A percentile compares a stretch with the other conserved stretches of the same genome.
Conservation (phyloP, 1,284 basidiomycete species). For the Vanrija pseudolonga region DNA sequence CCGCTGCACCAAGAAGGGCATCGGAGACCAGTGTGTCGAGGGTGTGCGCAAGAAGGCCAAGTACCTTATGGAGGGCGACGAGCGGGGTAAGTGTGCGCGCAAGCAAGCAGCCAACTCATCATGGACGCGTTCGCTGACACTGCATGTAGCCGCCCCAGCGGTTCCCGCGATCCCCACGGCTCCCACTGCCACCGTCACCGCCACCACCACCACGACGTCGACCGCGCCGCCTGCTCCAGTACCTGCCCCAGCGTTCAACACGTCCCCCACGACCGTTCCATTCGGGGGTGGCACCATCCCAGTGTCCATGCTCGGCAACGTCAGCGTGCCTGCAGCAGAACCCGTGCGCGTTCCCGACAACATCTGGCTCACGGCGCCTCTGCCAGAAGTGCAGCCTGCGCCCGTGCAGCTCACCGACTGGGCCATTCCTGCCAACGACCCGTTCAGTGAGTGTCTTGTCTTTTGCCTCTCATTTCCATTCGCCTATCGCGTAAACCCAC, state of each 20-base stretch:
- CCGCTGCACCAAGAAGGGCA: conserved; percentile 89
- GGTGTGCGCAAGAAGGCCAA: conserved; percentile 97
- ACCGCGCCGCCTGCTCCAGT: conserved; percentile 7
- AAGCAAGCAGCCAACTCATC: neutral
- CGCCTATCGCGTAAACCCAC: no score
- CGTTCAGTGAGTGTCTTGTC: conserved; percentile 15
- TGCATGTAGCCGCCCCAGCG: neutral
- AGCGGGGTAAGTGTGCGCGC: conserved; percentile 63
- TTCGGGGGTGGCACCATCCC: conserved; percentile 10
- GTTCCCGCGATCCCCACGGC: neutral
- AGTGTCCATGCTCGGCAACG: conserved; percentile 11
- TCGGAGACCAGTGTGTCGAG: conserved; percentile 83
- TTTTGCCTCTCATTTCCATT: neutral
- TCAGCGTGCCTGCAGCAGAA: conserved; percentile 7
- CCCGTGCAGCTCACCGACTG: conserved; percentile 10
- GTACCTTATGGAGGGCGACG: conserved; percentile 87
- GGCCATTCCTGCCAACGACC: conserved; percentile 12
- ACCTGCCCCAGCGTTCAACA: conserved; percentile 2
- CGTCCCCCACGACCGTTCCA: conserved; percentile 2
- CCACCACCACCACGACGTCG: conserved; percentile 6
- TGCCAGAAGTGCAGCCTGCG: conserved; percentile 12
- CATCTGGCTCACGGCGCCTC: conserved; percentile 23
- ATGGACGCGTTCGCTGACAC: neutral
- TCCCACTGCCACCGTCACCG: neutral
- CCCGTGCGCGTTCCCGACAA: conserved; percentile 18